Percentiles rank a stretch among this genome's conserved stretches.
phyloP scores from a whole-genome alignment of 2,329 filamentous ascomycete genomes.

The Emergomyces africanus region DNA sequence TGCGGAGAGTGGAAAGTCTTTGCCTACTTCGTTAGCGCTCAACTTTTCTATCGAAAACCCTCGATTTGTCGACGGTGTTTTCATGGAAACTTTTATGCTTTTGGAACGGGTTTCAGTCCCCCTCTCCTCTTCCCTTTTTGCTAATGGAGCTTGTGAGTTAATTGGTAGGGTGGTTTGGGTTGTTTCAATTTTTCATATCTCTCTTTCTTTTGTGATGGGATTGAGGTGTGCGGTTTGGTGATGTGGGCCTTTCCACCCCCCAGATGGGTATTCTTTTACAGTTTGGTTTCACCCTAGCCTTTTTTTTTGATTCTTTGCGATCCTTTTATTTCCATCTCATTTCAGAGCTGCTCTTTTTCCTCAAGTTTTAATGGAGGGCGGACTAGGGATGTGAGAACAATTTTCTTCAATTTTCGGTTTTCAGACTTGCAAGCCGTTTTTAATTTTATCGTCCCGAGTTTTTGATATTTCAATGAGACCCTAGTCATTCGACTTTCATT shows the following conservation, averaged over 20 bases:
- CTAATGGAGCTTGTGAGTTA: background rate
- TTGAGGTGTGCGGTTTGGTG: background rate
- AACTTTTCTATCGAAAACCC: slow-evolving; percentile 4
- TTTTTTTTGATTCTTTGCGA: slow-evolving; percentile 7
- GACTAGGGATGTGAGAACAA: slow-evolving; percentile 47
- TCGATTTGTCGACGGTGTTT: slow-evolving; percentile 9
- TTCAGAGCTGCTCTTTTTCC: slow-evolving; percentile 41
- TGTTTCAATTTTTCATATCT: background rate
- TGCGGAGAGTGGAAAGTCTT: background rate
- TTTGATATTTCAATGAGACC: background rate
- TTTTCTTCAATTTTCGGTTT: background rate
- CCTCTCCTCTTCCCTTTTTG: too few relatives aligned
- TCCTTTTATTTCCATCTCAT: slow-evolving; percentile 34
- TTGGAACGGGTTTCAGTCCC: background rate
- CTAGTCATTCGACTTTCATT: background rate
- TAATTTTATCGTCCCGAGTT: background rate
- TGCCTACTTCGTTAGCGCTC: background rate
- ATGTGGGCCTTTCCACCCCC: background rate
- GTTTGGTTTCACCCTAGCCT: background rate
- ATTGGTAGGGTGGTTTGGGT: background rate
- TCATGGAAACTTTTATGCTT: background rate
- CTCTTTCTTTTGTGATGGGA: background rate
- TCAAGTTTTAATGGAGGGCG: slow-evolving; percentile 37
- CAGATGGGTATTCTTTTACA: background rate
- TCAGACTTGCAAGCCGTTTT: background rate